Base-by-base conservation (phyloP, 2,329 filamentous ascomycete genomes). In the Metarhizium robertsii region DNA sequence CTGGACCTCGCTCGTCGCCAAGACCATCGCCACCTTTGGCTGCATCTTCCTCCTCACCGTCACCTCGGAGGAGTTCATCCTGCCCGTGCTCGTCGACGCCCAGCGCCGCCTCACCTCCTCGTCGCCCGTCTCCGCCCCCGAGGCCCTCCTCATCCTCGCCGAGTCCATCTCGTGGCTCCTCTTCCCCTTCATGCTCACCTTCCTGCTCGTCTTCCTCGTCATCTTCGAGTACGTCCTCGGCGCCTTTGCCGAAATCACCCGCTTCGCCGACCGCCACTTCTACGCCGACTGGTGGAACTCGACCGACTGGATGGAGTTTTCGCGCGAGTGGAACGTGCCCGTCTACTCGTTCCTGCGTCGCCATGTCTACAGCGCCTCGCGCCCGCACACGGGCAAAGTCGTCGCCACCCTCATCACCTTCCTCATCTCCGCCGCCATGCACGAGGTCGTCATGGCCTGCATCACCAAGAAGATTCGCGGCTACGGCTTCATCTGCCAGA, bases 141-240 rank as follows among this genome's bases (percentile, higher is more conserved):
- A 97, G 59, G 83, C 82, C 55, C 77, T 84, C 2, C 81, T 99
- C 57, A 85, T 96, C 61, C 79, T 99, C 29, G 84, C 88, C 32
- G 94, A 97, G 76, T 91, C 88, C 14, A 92, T 96, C 66, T 92
- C 88, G 56, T 85, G 89, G 77, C 83, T 99, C 18, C 80, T 99
- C 25, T 97, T 96, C 72, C 94, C 94, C 3, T 99, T 97, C 71
- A 96, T 96, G 90, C 80, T 97, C 58, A 95, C 87, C 4, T 95
- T 97, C 69, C 77, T 97, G 4, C 84, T 97, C 50, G 92, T 97
- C 55, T 99, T 99, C 75, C 84, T 99, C 57, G 91, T 96, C 70
- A 97, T 97, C 65, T 99, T 97, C 70, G 94, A 99, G 71, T 99
- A 97, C 71, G 81, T 96, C 11, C 83, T 97, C 38, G 94, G 92